Evolutionary conservation across 345 rosid species (phyloP), one percentile per base, ranked within the genome.

Genomic region (Moricandia moricandioides): DNA sequence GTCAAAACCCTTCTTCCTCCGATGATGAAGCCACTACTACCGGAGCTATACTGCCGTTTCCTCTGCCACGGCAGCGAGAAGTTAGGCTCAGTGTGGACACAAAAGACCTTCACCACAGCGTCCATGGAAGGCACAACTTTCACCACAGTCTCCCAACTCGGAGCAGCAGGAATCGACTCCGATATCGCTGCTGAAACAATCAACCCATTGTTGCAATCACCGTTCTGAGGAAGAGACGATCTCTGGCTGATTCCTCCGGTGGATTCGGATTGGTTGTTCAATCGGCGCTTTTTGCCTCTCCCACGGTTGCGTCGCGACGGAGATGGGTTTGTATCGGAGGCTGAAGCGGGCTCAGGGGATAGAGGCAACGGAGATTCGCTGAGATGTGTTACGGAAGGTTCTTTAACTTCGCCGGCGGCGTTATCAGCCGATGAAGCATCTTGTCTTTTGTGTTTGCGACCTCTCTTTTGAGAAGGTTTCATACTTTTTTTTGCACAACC

Each of bases 41-140:
- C 89, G 12, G 97, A 88, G 67, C 94, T 89, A 57, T 89, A 93
- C 84, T 93, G 97, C 26, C 94, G 72, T 73, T 93, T 91, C 77
- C 96, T 80, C 76, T 93, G 98, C 98, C 98, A 93, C 2, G 97
- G 91, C 4, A 89, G 81, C 6, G 97, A 93, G 81, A 87, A 93
- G 78, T 93, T 93, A 1, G 98, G 98, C 71, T 91, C 96, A 6
- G 98, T 88, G 35, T 91, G 98, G 29, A 89, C 97, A 24, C 98
- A 93, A 47, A 93, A 91, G 34, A 93, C 94, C 75, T 93, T 93
- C 45, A 93, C 98, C 3, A 91, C 98, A 24, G 98, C 88, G 43
- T 92, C 96, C 98, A 92, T 92, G 3, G 91, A 83, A 11, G 93
- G 93, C 7, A 86, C 84, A 31, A 84, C 97, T 74, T 88, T 89